Conservation (phyloP, 331 rosid genomes). For the Spiraea crenata region DNA sequence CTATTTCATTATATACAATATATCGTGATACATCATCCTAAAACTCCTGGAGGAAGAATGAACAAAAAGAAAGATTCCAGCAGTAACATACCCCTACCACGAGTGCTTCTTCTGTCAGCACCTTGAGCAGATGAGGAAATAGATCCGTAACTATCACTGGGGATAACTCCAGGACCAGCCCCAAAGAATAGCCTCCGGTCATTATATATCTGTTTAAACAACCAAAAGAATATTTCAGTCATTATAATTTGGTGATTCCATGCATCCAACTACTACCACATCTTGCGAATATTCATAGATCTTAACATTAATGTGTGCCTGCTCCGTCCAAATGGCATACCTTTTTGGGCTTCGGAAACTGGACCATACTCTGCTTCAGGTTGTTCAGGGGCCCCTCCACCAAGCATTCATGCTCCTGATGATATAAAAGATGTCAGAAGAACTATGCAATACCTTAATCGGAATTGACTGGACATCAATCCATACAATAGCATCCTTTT, state of each 20-base stretch:
- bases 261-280: neutral
- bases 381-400: constrained; percentile 98
- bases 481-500: neutral
- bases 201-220: constrained; percentile 70
- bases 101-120: constrained; percentile 70
- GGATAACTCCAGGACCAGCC: constrained; percentile 84
- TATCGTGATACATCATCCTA: neutral
- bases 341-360: constrained; percentile 98
- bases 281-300: neutral
- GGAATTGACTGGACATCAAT: neutral
- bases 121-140: constrained; percentile 51
- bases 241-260: constrained; percentile 9
- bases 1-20: no score
- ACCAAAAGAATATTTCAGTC: constrained; percentile 8
- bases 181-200: constrained; percentile 92
- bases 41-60: neutral
- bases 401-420: constrained; percentile 94
- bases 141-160: constrained; percentile 70
- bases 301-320: neutral
- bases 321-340: constrained; percentile 29
- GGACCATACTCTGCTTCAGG: constrained; percentile 99
- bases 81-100: constrained; percentile 83
- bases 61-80: constrained; percentile 1
- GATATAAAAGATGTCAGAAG: constrained; percentile 12
- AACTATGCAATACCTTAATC: neutral